Base-by-base conservation (phyloP, 148 eudicot species). In the Rhododendron molle region DNA sequence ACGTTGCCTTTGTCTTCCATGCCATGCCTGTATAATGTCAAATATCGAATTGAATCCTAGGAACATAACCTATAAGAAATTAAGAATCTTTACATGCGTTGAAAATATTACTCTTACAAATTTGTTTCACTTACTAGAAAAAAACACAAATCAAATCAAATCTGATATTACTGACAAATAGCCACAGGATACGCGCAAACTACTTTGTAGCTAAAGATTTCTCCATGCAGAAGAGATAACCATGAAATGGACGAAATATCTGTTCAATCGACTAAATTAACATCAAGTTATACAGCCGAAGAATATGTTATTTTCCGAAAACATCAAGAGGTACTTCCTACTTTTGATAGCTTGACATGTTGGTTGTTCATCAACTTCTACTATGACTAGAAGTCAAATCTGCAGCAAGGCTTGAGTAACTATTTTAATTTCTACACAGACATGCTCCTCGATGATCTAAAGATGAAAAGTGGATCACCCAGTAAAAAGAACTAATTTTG, bases 1-100 rank as follows among this genome's bases (percentile, higher is more conserved):
- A 83, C 98, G 93, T 89, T 97, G 98, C 90, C 98, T 92, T 87
- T 95, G 98, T 89, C 96, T 94, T 88, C 95, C 98, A 90, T 97
- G 99, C 99, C 99, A 97, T 76, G 95, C 93, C 99, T 97, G 88
- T 2, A 21, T 34, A 79, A 86, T 28, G 76, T 40, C 74, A 34
- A 85, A 84, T 0, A 32, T 20, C 5, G 13, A 20, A 46, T 58
- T 80, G 56, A 73, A 34, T 81, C 44, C 73, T 38, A 40, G 73
- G 52, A 76, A 54, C 82, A 76, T 16, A 56, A 43, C 34, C 44
- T 46, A 71, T 49, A 50, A 32, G 15, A 69, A 56, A 40, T 40
- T 40, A 40, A 40, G 44, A 40, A 40, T 15, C 40, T 50, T 50
- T 30, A 80, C 23, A 46, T 13, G 16, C 23, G 32, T 15, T 6